Percentiles rank a stretch among this genome's conserved stretches.
Conservation (phyloP, 768 basidiomycete species). For the Kwoniella sp. region DNA sequence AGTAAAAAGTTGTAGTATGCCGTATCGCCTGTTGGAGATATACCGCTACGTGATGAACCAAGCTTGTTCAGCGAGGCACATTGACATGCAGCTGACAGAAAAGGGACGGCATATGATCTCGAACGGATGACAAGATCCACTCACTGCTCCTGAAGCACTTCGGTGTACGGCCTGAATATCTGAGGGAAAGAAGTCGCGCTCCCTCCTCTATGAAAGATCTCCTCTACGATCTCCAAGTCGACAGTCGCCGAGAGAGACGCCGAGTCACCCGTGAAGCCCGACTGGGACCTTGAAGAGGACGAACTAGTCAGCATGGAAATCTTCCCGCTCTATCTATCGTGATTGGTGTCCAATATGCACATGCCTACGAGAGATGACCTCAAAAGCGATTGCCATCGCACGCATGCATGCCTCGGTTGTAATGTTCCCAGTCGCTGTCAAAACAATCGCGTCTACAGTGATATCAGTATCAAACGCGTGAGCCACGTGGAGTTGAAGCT, state of each 20-base stretch:
- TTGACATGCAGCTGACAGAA: too few species aligned
- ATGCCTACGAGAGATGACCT: too few species aligned
- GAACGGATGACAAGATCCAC: conserved; percentile 19
- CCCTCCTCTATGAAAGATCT: conserved; percentile 41
- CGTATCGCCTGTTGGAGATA: conserved; percentile 41
- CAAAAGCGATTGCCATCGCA: too few species aligned
- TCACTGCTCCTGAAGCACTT: conserved; percentile 43
- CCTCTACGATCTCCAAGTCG: conserved; percentile 44
- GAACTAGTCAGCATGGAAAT: conserved; percentile 1
- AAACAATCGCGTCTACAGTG: neutral
- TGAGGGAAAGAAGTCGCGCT: conserved; percentile 45
- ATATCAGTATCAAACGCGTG: too few species aligned
- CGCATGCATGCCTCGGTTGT: neutral
- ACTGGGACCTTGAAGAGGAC: conserved; percentile 17
- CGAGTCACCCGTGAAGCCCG: conserved; percentile 19
- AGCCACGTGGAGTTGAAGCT: neutral
- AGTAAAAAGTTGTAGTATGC: conserved; percentile 50
- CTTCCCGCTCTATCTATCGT: neutral
- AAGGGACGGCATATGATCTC: too few species aligned
- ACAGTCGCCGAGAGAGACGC: conserved; percentile 29
- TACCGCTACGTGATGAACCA: conserved; percentile 28
- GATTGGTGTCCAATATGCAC: neutral
- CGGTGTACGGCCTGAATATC: conserved; percentile 44
- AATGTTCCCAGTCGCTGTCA: neutral
- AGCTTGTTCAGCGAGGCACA: neutral